Evolutionary conservation across 495 filamentous ascomycete genomes (phyloP).

Genomic region (Penicillium chermesinum): DNA sequence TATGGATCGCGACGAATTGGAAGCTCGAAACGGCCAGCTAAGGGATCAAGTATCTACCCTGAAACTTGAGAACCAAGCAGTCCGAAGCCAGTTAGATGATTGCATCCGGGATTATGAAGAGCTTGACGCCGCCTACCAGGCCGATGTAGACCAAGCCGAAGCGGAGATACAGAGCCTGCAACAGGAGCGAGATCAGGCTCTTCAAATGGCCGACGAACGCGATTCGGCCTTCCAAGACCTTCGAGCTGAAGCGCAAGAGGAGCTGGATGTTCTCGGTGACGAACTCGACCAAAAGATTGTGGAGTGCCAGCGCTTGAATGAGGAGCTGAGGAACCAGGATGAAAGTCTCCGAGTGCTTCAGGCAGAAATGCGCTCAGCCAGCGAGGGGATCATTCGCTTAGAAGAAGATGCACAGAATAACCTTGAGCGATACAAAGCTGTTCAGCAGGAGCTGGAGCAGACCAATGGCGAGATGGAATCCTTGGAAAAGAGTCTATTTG

Average conservation of each 20-base stretch:
- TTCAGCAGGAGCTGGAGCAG: slow-evolving; percentile 69
- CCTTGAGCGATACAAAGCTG: slow-evolving; percentile 61
- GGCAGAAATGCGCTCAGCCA: slow-evolving; percentile 84
- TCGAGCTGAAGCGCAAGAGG: slow-evolving; percentile 72
- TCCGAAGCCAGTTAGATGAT: slow-evolving; percentile 69
- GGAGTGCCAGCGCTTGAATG: slow-evolving; percentile 68
- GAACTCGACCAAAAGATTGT: slow-evolving; percentile 67
- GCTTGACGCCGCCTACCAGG: slow-evolving; percentile 61
- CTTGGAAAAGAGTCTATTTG: slow-evolving; percentile 67
- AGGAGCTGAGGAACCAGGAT: slow-evolving; percentile 45
- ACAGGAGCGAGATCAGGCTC: slow-evolving; percentile 78
- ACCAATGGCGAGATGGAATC: slow-evolving; percentile 72
- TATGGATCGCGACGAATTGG: slow-evolving; percentile 76
- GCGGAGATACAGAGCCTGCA: slow-evolving; percentile 79
- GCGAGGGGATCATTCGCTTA: slow-evolving; percentile 73
- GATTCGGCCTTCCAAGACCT: slow-evolving; percentile 77
- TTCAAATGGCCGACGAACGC: slow-evolving; percentile 70
- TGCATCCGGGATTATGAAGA: slow-evolving; percentile 61
- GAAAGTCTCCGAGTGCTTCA: slow-evolving; percentile 84
- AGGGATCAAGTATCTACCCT: slow-evolving; percentile 81
- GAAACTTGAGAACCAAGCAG: slow-evolving; percentile 76
- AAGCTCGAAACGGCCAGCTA: slow-evolving; percentile 73
- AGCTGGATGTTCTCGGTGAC: slow-evolving; percentile 76
- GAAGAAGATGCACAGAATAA: slow-evolving; percentile 78
- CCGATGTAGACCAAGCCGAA: slow-evolving; percentile 68